phyloP scores from a whole-genome alignment of 768 basidiomycete genomes.

The Lanmaoa rubissima region DNA sequence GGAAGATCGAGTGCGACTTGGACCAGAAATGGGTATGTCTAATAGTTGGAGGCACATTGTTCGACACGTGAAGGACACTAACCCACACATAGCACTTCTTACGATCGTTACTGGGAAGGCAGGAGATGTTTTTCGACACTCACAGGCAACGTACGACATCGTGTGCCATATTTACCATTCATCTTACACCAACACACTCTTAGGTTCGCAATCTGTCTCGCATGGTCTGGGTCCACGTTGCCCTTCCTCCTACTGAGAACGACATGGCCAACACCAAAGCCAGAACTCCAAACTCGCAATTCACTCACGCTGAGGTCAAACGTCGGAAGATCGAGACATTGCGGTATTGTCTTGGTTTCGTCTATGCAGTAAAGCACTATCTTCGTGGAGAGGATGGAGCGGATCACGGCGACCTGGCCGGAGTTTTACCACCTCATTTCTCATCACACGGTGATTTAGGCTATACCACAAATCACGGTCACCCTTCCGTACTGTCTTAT shows the following conservation, averaged over 20 bases:
- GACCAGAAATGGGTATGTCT: constrained; percentile 60
- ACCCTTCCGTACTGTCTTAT: constrained; percentile 38
- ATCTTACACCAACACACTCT: background rate
- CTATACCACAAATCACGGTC: constrained; percentile 35
- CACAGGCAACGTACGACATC: constrained; percentile 52
- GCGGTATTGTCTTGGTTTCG: constrained; percentile 65
- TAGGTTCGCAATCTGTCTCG: constrained; percentile 73
- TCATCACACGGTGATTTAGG: constrained; percentile 45
- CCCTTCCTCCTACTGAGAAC: constrained; percentile 57
- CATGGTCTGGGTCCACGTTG: constrained; percentile 76
- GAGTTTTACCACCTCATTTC: constrained; percentile 64
- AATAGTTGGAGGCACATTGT: background rate
- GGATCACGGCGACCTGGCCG: constrained; percentile 63
- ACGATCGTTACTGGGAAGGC: constrained; percentile 88
- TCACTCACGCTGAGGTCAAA: constrained; percentile 53
- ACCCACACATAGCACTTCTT: constrained; percentile 59
- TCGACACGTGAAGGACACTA: background rate
- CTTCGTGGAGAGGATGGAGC: constrained; percentile 81
- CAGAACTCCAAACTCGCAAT: constrained; percentile 45
- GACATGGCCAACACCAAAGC: constrained; percentile 44
- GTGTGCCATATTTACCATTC: background rate
- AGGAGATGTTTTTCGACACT: constrained; percentile 78
- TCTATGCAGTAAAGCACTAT: constrained; percentile 76
- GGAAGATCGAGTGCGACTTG: background rate
- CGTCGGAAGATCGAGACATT: constrained; percentile 69